phyloP scores from a whole-genome alignment of 1,284 basidiomycete species.

The Exobasidium rhododendri region DNA sequence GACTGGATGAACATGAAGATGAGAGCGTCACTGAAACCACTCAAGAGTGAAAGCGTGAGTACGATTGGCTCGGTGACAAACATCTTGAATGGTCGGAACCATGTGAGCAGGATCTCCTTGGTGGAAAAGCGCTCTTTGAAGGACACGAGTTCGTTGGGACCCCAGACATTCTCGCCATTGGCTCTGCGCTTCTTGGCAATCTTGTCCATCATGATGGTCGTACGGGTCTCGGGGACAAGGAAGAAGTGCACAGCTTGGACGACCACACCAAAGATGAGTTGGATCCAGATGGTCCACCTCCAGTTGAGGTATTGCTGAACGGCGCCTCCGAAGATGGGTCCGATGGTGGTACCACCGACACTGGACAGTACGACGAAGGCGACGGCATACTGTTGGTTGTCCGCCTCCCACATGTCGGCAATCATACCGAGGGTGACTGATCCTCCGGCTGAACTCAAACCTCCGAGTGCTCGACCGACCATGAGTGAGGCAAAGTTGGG shows the following conservation, averaged over 20 bases:
- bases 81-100: conserved; percentile 56
- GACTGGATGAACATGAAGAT: conserved; percentile 58
- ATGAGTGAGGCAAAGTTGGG: conserved; percentile 52
- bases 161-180: conserved; percentile 55
- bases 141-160: conserved; percentile 54
- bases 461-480: conserved; percentile 52
- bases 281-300: conserved; percentile 56
- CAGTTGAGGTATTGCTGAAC: conserved; percentile 26
- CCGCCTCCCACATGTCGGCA: conserved; percentile 53
- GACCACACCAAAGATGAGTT: conserved; percentile 56
- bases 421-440: conserved; percentile 58
- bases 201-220: conserved; percentile 55
- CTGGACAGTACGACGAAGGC: conserved; percentile 52
- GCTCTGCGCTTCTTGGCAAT: conserved; percentile 55
- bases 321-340: conserved; percentile 49
- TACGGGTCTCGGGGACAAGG: conserved; percentile 57
- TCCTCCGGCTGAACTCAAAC: conserved; percentile 55
- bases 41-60: conserved; percentile 56
- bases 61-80: conserved; percentile 57
- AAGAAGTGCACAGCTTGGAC: conserved; percentile 56
- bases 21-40: conserved; percentile 56
- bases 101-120: conserved; percentile 53
- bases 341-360: conserved; percentile 50
- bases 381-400: conserved; percentile 53
- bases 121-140: conserved; percentile 49